Evolutionary conservation across 257 asterid species (phyloP).

Genomic region (Gynochthodes officinalis): DNA sequence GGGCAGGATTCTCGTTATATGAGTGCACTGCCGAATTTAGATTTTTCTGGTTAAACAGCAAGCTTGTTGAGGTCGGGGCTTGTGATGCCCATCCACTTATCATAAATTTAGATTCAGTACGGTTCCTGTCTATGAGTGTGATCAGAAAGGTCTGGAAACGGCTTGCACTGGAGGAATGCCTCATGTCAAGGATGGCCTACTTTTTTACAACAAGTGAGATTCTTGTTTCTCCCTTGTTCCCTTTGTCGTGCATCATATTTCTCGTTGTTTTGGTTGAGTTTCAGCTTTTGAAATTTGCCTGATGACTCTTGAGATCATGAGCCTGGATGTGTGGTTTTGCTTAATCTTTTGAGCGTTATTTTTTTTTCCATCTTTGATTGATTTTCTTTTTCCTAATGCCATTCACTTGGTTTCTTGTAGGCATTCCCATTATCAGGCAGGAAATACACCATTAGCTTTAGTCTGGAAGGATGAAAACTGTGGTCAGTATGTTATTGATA

Average conservation of each 20-base stretch:
- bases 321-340: conserved; percentile 12
- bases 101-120: conserved; percentile 59
- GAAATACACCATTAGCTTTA: conserved; percentile 83
- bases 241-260: background rate
- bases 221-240: background rate
- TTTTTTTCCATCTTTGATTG: background rate
- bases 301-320: background rate
- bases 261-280: background rate
- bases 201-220: conserved; percentile 81
- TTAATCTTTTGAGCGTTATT: conserved; percentile 15
- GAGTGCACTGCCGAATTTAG: conserved; percentile 95
- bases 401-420: conserved; percentile 26
- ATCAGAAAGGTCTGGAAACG: conserved; percentile 59
- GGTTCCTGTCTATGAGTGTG: conserved; percentile 60
- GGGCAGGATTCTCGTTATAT: conserved; percentile 82
- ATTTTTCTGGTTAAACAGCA: conserved; percentile 85
- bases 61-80: conserved; percentile 76
- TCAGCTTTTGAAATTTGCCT: background rate
- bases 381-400: background rate
- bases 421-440: conserved; percentile 92
- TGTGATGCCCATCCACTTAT: conserved; percentile 66
- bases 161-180: conserved; percentile 66
- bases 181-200: conserved; percentile 79
- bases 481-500: conserved; percentile 84
- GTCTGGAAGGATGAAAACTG: conserved; percentile 94